Conservation (phyloP, 2,329 filamentous ascomycete genomes). For the Botryotinia globosa region DNA sequence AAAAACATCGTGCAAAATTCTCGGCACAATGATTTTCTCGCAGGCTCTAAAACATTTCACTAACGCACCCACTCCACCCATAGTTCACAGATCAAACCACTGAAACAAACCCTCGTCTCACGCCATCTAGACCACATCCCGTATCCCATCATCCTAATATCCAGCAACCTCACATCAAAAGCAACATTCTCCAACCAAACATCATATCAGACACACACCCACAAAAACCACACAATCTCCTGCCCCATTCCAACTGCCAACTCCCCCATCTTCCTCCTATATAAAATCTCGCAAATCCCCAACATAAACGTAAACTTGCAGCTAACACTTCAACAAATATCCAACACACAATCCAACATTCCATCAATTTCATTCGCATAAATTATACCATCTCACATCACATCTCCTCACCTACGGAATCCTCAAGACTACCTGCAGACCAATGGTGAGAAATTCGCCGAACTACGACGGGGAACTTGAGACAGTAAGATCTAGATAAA, state of each 20-base stretch:
- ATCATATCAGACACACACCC: not conserved
- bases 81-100: not conserved
- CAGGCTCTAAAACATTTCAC: not conserved
- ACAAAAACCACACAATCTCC: not conserved
- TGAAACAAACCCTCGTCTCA: not conserved
- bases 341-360: not conserved
- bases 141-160: not conserved
- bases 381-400: not conserved
- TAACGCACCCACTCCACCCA: not conserved
- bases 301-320: not conserved
- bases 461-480: not conserved
- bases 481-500: not conserved
- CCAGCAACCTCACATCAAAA: not conserved
- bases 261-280: not conserved
- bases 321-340: not conserved
- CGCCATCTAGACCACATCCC: not conserved
- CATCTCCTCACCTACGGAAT: not conserved
- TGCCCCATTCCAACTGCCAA: not conserved
- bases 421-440: not conserved
- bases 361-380: not conserved
- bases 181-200: not conserved
- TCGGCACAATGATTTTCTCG: not conserved
- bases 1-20: not conserved
- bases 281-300: not conserved
- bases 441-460: not conserved